phyloP scores from a whole-genome alignment of 1,139 yeast species.

The Geotrichum aggregatum region DNA sequence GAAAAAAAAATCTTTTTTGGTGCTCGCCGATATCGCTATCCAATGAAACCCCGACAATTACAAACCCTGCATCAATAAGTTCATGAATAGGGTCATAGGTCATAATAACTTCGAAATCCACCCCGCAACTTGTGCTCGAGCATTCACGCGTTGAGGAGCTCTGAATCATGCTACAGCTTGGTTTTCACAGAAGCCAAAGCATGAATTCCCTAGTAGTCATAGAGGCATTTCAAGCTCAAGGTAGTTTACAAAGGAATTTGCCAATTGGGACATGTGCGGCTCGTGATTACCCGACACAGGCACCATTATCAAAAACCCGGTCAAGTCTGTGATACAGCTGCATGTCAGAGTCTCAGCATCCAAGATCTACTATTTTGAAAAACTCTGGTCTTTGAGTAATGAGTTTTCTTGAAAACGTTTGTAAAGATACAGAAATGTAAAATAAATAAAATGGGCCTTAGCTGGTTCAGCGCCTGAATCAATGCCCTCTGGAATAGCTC shows the following conservation, averaged over 20 bases:
- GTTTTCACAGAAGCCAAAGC: background rate
- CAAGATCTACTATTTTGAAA: too few relatives aligned
- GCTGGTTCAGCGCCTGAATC: background rate
- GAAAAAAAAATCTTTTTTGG: background rate
- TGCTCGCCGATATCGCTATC: constrained; percentile 13
- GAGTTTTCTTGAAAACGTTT: too few relatives aligned
- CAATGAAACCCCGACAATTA: constrained; percentile 10
- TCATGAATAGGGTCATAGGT: background rate
- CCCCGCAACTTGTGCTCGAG: background rate
- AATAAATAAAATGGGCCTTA: background rate
- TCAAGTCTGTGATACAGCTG: too few relatives aligned
- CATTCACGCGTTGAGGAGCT: background rate
- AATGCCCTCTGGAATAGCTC: background rate
- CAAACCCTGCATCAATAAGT: constrained; percentile 5
- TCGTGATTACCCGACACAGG: too few relatives aligned
- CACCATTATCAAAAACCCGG: too few relatives aligned
- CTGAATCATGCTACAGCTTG: background rate
- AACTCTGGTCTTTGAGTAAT: too few relatives aligned
- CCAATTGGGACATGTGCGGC: too few relatives aligned
- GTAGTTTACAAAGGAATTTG: too few relatives aligned
- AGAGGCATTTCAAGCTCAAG: background rate
- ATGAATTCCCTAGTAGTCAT: background rate
- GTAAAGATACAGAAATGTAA: background rate
- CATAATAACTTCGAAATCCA: background rate
- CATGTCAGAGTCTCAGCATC: too few relatives aligned